Base-by-base conservation (phyloP, 2,329 filamentous ascomycete genomes). In the Fusarium sp. region DNA sequence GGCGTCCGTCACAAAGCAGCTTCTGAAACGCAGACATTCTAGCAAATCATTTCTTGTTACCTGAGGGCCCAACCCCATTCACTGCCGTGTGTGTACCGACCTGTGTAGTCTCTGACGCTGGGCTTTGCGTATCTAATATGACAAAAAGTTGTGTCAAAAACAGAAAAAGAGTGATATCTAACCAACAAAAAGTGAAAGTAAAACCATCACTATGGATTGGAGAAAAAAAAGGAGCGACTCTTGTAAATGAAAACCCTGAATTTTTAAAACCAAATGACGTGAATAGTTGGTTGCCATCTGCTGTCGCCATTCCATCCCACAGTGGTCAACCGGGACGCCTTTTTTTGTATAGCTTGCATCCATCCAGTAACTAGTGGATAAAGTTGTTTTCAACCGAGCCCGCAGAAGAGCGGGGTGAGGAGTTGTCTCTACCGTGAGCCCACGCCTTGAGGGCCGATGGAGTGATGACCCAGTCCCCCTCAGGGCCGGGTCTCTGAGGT, bases 401-500 rank as follows among this genome's bases (percentile, higher is more conserved):
- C 20, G 69, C 32, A 30, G 69, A 75, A 9, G 69, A 72, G 20
- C 47, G 63, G 15, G 65, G 63, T 12, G 72, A 72, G 4, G 72
- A 72, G 45, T 56, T 70, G 15, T n/a, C 47, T 45, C 62, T 52
- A 27, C 47, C 32, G n/a, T 57, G 32, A 12, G 60, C 63, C 72
- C 72, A 72, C 6, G 38, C 43, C 38, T 75, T 70, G 17, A 52
- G 25, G 6, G 65, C 56, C 14, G 72, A 66, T 3, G 72, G 57
- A 11, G 58, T 69, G 25, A 56, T 61, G 10, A 54, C 47, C 69
- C 71, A 75, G 40, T 61, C 66, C 12, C 65, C 64, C 37, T 70
- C 74, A 0, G 67, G 62, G 38, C 67, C 80, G 37, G 81, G 85
- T 80, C 74, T 79, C 27, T 78, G 71, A n/a, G 77, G 77, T 20